Base-by-base conservation (phyloP, 306 rosid species). In the Cyamopsis tetragonoloba region DNA sequence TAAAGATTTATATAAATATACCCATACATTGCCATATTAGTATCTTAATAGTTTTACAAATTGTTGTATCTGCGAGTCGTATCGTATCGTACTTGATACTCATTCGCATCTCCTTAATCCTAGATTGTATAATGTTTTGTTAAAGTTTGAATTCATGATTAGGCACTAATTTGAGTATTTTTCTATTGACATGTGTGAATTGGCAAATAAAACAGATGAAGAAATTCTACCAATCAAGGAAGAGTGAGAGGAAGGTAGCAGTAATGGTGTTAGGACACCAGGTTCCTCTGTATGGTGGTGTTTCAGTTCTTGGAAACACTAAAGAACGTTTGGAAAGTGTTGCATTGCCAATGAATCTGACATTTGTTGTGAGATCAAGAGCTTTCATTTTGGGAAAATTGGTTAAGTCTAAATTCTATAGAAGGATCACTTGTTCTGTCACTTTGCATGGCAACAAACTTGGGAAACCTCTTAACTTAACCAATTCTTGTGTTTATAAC, bases 201-300 rank as follows among this genome's bases (percentile, higher is more conserved):
- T 6, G 6, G 11, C 24, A 37, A 3, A 31, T 8, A 31, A 31
- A 31, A 31, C 35, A 93, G 98, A 83, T 93, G 64, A 13, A 73
- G 4, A 43, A 80, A 79, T 89, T 93, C 44, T 89, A 83, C 46
- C 79, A 89, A 41, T 28, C 71, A 0, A 75, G 97, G 81, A 82
- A 86, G 83, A 83, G 81, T 44, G 66, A 81, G n/a, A 62, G 86
- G 55, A 78, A 42, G 53, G 3, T 77, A 43, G 56, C 37, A 28
- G 89, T 88, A 3, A 71, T 76, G 54, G 97, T 89, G 47, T 39
- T 10, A 1, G 96, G 90, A 13, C 50, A 81, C 53, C 97, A 93
- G 66, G 77, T 93, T 49, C 89, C 97, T 22, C 84, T 93, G 20
- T 89, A 93, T 27, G 98, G 98, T 0, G 96, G 95, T 1, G 71